Evolutionary conservation across 441 rosid species (phyloP).

Genomic region (Raphanus hybrid): DNA sequence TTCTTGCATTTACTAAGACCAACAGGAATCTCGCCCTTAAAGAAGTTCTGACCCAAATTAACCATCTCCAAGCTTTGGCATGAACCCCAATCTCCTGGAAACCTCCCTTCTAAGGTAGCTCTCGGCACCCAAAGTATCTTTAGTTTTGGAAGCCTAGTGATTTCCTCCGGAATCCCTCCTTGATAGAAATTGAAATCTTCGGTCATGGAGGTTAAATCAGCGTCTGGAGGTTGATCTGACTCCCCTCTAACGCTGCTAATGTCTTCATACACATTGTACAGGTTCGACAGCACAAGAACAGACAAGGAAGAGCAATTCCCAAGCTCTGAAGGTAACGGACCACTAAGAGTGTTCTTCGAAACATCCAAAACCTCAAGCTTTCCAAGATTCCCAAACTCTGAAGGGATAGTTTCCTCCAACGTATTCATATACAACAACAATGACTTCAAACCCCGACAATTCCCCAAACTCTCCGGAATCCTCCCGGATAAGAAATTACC

Average conservation of each 20-base stretch:
- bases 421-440: slow-evolving; percentile 61
- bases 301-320: slow-evolving; percentile 60
- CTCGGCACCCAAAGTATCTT: too few relatives aligned
- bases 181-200: slow-evolving; percentile 50
- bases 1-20: slow-evolving; percentile 53
- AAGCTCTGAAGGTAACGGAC: slow-evolving; percentile 57
- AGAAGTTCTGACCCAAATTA: slow-evolving; percentile 57
- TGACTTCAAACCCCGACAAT: slow-evolving; percentile 50
- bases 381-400: slow-evolving; percentile 53
- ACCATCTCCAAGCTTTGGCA: slow-evolving; percentile 60
- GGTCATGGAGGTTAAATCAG: slow-evolving; percentile 28
- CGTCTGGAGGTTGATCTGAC: slow-evolving; percentile 28
- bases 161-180: slow-evolving; percentile 33
- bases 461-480: slow-evolving; percentile 63
- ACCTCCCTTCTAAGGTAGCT: too few relatives aligned
- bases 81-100: slow-evolving; percentile 51
- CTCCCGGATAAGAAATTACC: slow-evolving; percentile 59
- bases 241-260: slow-evolving; percentile 37
- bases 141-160: too few relatives aligned
- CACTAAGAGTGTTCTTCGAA: slow-evolving; percentile 59
- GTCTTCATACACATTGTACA: slow-evolving; percentile 41
- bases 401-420: slow-evolving; percentile 61
- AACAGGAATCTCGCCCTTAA: slow-evolving; percentile 49
- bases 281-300: slow-evolving; percentile 60
- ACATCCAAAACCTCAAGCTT: slow-evolving; percentile 68